phyloP scores from a whole-genome alignment of 164 flowering plant genomes.

The Liquidambar formosana region DNA sequence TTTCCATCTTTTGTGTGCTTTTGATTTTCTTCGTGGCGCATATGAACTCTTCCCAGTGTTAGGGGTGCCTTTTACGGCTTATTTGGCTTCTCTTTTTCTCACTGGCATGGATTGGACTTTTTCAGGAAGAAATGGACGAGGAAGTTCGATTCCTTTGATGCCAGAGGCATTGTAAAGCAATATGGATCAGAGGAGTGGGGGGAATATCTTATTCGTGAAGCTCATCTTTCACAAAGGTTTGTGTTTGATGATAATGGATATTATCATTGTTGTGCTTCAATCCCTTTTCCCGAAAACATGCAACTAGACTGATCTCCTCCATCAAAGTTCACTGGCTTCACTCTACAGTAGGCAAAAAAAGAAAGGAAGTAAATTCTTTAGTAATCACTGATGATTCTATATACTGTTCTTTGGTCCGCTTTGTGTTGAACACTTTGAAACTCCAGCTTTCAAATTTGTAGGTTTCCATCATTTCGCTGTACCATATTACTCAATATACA shows the following conservation, averaged over 20 bases:
- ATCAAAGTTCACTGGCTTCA: no score
- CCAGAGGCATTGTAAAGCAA: conserved; percentile 60
- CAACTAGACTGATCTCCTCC: conserved; percentile 28
- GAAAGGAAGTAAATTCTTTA: no score
- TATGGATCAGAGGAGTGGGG: conserved; percentile 90
- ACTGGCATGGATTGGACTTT: conserved; percentile 8
- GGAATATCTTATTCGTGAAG: conserved; percentile 77
- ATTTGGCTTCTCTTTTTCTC: background rate
- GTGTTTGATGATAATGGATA: conserved; percentile 77
- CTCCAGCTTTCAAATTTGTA: no score
- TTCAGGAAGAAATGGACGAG: conserved; percentile 44
- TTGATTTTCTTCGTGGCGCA: background rate
- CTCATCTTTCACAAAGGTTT: conserved; percentile 93
- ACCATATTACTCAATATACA: no score
- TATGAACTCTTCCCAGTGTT: background rate
- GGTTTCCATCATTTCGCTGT: no score
- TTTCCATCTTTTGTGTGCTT: background rate
- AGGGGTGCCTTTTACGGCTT: background rate
- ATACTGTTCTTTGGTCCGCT: no score
- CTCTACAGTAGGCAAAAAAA: no score
- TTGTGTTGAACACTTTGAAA: no score
- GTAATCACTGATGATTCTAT: no score
- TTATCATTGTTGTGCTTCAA: conserved; percentile 81
- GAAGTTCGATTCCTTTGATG: conserved; percentile 70
- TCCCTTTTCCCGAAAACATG: conserved; percentile 68